Evolutionary conservation across 768 basidiomycete species (phyloP).

Genomic region (Boletus vermiculosoides): DNA sequence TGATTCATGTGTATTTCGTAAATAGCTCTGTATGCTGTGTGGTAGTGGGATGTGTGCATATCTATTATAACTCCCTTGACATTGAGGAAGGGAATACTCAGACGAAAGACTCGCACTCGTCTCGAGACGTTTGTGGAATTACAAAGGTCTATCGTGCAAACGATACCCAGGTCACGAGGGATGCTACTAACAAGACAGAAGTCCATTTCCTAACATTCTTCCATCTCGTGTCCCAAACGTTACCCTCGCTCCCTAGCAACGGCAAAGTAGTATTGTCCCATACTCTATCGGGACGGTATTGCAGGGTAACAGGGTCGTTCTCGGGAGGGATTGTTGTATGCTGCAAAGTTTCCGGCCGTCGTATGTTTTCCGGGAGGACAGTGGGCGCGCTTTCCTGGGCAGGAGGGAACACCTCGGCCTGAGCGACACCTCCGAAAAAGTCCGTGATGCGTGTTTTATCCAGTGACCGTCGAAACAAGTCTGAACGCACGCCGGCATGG

Average conservation of each 20-base stretch:
- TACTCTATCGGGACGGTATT: background rate
- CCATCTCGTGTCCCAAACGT: conserved; percentile 20
- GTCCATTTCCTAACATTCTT: conserved; percentile 31
- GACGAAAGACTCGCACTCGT: background rate
- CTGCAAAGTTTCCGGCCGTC: background rate
- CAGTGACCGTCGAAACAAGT: conserved; percentile 72
- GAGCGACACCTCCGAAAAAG: conserved; percentile 86
- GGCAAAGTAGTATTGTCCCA: background rate
- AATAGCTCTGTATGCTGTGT: background rate
- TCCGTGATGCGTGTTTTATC: conserved; percentile 68
- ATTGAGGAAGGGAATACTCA: background rate
- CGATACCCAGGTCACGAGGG: conserved; percentile 31
- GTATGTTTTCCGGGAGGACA: background rate
- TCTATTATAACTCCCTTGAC: background rate
- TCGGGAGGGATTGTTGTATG: background rate
- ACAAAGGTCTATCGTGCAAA: conserved; percentile 11
- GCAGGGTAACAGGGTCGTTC: background rate
- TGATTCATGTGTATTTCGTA: background rate
- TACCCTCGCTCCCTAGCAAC: background rate
- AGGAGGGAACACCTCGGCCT: conserved; percentile 62
- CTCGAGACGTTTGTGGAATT: background rate
- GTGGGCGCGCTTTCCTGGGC: background rate
- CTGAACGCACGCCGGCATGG: conserved; percentile 84
- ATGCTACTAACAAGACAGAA: conserved; percentile 25
- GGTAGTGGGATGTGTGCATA: background rate